These are phyloP conservation scores for Boletus coccyginus DNA, from an alignment of 768 basidiomycete genomes.

Conservation along the genomic window DNA sequence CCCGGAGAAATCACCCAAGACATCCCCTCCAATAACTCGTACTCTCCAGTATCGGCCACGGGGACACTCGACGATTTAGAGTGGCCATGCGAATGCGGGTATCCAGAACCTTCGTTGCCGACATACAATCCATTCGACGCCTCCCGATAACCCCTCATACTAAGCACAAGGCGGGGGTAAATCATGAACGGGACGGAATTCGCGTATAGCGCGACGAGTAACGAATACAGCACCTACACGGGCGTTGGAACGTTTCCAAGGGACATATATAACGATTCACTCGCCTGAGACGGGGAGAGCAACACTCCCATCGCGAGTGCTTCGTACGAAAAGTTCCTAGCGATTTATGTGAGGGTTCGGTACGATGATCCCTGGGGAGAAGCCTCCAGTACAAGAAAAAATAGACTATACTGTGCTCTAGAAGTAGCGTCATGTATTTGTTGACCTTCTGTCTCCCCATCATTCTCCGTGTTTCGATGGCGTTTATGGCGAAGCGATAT, in stretches of 20 bases:
- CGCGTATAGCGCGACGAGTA: background rate
- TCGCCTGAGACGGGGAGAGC: background rate
- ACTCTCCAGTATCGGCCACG: background rate
- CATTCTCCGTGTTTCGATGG: background rate
- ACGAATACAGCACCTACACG: background rate
- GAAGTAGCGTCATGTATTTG: constrained; percentile 8
- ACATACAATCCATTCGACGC: background rate
- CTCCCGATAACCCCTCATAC: background rate
- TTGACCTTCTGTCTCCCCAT: constrained; percentile 2
- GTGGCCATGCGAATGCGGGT: background rate
- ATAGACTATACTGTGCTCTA: constrained; percentile 9
- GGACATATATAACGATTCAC: background rate
- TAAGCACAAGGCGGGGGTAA: constrained; percentile 6
- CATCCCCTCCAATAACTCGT: background rate
- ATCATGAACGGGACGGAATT: constrained; percentile 5
- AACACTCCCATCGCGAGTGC: background rate
- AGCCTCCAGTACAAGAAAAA: constrained; percentile 8
- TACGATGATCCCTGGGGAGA: background rate
- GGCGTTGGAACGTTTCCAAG: background rate
- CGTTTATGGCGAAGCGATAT: constrained; percentile 8
- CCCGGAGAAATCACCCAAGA: background rate
- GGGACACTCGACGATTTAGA: background rate
- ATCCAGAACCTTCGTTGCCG: background rate
- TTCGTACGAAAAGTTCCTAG: constrained; percentile 1
- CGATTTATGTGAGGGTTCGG: background rate